Evolutionary conservation across 768 basidiomycete genomes (phyloP).

Genomic region (Collybiopsis luxurians): DNA sequence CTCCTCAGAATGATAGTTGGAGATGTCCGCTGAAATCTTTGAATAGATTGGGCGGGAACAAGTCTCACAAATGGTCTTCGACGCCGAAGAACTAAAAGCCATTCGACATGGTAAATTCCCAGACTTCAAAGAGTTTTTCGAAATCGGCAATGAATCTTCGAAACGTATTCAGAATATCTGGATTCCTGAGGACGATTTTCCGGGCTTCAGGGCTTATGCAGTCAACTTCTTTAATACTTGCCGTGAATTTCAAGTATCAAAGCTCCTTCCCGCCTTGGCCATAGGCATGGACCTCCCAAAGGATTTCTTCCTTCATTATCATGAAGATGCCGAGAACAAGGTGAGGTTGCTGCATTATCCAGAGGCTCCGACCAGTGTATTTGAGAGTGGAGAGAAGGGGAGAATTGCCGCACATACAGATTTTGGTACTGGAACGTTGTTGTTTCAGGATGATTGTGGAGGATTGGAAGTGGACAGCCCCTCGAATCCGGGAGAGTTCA

Average conservation of each 20-base stretch:
- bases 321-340: conserved; percentile 30
- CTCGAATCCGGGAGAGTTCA: conserved; percentile 28
- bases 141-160: conserved; percentile 29
- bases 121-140: conserved; percentile 36
- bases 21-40: neutral
- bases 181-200: conserved; percentile 31
- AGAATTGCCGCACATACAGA: conserved; percentile 38
- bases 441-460: conserved; percentile 45
- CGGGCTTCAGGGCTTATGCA: conserved; percentile 33
- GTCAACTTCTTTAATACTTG: conserved; percentile 32
- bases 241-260: conserved; percentile 26
- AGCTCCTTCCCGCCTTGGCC: conserved; percentile 32
- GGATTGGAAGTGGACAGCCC: conserved; percentile 45
- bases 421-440: conserved; percentile 39
- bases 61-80: conserved; percentile 22
- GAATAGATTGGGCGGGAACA: conserved; percentile 19
- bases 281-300: conserved; percentile 28
- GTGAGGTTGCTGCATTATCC: conserved; percentile 41
- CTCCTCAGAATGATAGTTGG: neutral
- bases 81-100: conserved; percentile 19
- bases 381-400: conserved; percentile 26
- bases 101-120: conserved; percentile 24
- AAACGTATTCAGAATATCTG: conserved; percentile 33
- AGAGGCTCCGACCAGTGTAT: conserved; percentile 21
- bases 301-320: conserved; percentile 28